Percentiles rank a stretch among this genome's conserved stretches.
Conservation (phyloP, 2,329 filamentous ascomycete species). For the Colletotrichum horii region DNA sequence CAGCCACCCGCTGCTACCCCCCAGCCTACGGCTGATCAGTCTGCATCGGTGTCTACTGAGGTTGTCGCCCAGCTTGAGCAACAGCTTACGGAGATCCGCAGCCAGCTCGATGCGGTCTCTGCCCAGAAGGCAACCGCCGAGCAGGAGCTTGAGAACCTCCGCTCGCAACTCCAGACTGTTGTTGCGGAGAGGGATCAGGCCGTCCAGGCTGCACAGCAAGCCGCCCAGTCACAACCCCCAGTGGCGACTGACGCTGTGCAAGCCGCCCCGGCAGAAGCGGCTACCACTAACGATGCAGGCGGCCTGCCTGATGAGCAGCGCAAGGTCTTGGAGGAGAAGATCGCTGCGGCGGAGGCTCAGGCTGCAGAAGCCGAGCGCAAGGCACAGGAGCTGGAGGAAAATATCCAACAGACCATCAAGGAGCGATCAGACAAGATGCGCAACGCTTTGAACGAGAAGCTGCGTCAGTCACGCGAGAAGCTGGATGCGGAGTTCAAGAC, state of each 20-base stretch:
- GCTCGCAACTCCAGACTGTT: constrained; percentile 64
- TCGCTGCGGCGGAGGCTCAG: constrained; percentile 64
- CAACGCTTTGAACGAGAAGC: constrained; percentile 69
- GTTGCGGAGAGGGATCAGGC: constrained; percentile 70
- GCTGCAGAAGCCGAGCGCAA: constrained; percentile 70
- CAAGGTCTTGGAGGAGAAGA: constrained; percentile 61
- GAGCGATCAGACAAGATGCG: constrained; percentile 74
- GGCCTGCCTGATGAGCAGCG: constrained; percentile 62
- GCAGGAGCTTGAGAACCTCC: constrained; percentile 61
- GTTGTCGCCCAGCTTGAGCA: constrained; percentile 52
- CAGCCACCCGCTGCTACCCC: constrained; percentile 33
- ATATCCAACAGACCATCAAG: constrained; percentile 65
- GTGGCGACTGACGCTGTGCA: neutral
- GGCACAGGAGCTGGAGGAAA: constrained; percentile 67
- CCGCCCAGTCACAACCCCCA: constrained; percentile 23
- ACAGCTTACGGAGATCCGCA: constrained; percentile 53
- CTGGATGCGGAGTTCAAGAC: constrained; percentile 53
- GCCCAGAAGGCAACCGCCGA: constrained; percentile 74
- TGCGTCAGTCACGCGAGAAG: constrained; percentile 67
- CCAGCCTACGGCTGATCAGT: constrained; percentile 39
- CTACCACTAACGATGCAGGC: constrained; percentile 20
- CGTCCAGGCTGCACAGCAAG: constrained; percentile 38
- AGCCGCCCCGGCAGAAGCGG: neutral
- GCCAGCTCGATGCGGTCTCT: constrained; percentile 69
- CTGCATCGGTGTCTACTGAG: constrained; percentile 51